Evolutionary conservation across 2,329 filamentous ascomycete species (phyloP).

Genomic region (Colletotrichum lindemuthianum): DNA sequence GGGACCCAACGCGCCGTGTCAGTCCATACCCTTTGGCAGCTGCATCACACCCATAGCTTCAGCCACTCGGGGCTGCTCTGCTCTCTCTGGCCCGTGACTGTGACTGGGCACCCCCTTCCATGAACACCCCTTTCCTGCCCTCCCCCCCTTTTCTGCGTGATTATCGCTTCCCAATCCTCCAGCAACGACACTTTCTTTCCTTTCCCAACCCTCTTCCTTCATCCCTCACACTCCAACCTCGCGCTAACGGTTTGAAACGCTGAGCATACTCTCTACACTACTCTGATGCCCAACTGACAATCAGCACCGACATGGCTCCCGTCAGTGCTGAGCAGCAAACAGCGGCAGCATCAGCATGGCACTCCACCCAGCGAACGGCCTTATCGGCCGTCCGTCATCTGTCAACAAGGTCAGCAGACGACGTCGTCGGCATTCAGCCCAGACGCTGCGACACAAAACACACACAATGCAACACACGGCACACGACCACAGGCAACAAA

Average conservation of each 20-base stretch:
- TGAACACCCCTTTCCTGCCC: slow-evolving; percentile 7
- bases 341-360: slow-evolving; percentile 9
- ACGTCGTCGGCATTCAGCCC: slow-evolving; percentile 24
- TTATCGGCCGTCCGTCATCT: slow-evolving; percentile 23
- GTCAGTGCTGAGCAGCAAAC: slow-evolving; percentile 28
- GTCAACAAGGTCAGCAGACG: slow-evolving; percentile 31
- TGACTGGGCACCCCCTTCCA: slow-evolving; percentile 15
- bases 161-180: slow-evolving; percentile 19
- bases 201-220: slow-evolving; percentile 14
- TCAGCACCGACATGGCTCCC: slow-evolving; percentile 27
- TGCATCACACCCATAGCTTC: slow-evolving; percentile 21
- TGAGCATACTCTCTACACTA: slow-evolving; percentile 35
- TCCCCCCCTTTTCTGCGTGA: slow-evolving; percentile 12
- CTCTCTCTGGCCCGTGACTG: neutral
- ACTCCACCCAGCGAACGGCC: slow-evolving; percentile 13
- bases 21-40: slow-evolving; percentile 20
- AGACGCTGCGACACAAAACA: slow-evolving; percentile 26
- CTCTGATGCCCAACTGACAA: slow-evolving; percentile 35
- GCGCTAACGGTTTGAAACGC: slow-evolving; percentile 38
- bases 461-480: slow-evolving; percentile 1
- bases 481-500: slow-evolving; percentile 10
- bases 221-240: slow-evolving; percentile 26
- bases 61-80: slow-evolving; percentile 27
- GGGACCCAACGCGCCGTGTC: neutral
- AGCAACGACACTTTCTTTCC: slow-evolving; percentile 3